These are phyloP conservation scores for Moniliophthora roreri DNA, from an alignment of 1,284 basidiomycete species.

Conservation along the genomic window DNA sequence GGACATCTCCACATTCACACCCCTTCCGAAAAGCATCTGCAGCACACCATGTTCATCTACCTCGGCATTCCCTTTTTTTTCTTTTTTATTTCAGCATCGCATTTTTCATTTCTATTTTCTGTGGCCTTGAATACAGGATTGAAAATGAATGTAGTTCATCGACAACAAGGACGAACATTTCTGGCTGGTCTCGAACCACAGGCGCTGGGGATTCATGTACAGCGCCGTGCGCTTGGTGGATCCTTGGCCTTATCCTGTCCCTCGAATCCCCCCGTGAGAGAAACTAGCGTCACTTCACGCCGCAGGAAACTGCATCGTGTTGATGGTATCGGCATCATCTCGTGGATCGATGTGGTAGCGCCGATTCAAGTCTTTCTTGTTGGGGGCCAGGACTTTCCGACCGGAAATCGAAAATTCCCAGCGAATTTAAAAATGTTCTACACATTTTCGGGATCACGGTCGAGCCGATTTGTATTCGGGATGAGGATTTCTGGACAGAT, in stretches of 20 bases:
- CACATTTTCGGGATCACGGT: constrained; percentile 4
- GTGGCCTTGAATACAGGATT: neutral
- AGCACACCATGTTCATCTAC: constrained; percentile 9
- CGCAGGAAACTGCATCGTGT: constrained; percentile 31
- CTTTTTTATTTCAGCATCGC: constrained; percentile 20
- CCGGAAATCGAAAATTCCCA: constrained; percentile 13
- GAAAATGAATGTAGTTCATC: constrained; percentile 14
- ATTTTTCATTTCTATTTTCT: constrained; percentile 19
- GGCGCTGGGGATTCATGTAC: constrained; percentile 4
- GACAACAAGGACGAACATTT: neutral
- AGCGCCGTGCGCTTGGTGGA: neutral
- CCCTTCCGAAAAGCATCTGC: constrained; percentile 6
- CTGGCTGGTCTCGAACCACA: neutral
- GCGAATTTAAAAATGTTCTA: constrained; percentile 12
- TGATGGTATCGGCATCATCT: constrained; percentile 22
- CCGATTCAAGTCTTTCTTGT: too few species aligned
- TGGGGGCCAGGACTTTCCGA: neutral
- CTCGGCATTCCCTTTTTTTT: constrained; percentile 3
- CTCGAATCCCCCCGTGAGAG: constrained; percentile 27
- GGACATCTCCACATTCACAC: neutral
- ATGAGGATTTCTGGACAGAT: neutral
- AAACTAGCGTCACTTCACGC: constrained; percentile 42
- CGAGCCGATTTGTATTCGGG: neutral
- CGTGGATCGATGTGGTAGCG: constrained; percentile 15
- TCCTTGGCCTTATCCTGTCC: neutral